Base-by-base conservation (phyloP, 176 grass and related monocot species). In the Oryza glumipatula region DNA sequence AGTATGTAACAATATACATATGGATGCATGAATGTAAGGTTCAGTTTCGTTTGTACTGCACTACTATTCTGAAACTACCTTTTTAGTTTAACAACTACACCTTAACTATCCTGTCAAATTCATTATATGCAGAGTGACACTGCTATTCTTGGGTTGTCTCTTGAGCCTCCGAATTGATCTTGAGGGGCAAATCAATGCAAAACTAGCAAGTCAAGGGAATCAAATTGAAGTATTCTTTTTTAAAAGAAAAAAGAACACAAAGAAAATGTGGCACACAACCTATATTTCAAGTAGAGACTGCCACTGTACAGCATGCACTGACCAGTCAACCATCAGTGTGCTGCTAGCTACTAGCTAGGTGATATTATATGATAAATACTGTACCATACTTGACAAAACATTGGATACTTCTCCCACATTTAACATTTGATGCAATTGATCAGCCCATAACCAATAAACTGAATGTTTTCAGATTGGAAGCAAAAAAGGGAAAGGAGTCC, bases 261-360 rank as follows among this genome's bases (percentile, higher is more conserved):
- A 63, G n/a, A n/a, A 63, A 63, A 1, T 35, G 26, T 54, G 73
- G 4, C 49, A 54, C 17, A 73, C 71, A 74, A 75, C 7, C 48
- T 63, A 9, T 22, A 61, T 22, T 61, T 61, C 58, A 56, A 11
- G 22, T 51, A 38, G 36, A 74, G 24, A 56, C 23, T 51, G 45
- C 1, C 28, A 30, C 44, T 49, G 21, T 19, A 35, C 47, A 75
- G 47, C 22, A 41, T 43, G 48, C 67, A 24, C 41, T 71, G 79
- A 81, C 67, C 12, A 35, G 67, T 71, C 79, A 72, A 71, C 56
- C 8, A 9, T 23, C 33, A 35, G 23, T 71, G 23, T 71, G 79
- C 24, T 35, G 48, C 48, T 56, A 12, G 26, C 8, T 58, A 19
- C 8, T 58, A 19, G 52, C 15, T 22, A 63, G 58, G 58, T n/a